phyloP scores from a whole-genome alignment of 306 rosid species.

The Trifolium repens region DNA sequence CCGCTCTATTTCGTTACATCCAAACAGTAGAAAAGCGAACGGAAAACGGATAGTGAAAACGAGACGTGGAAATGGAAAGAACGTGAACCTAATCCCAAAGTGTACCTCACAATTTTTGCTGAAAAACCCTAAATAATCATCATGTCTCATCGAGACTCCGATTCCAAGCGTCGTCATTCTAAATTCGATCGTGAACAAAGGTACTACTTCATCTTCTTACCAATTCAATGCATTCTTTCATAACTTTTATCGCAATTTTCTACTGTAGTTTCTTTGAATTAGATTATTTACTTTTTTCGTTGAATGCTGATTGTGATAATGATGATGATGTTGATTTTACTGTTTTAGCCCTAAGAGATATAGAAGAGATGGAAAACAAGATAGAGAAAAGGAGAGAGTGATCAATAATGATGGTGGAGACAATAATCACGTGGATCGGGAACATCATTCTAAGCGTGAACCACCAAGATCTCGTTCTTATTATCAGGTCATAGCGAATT shows the following conservation, averaged over 20 bases:
- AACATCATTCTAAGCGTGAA: too few species aligned
- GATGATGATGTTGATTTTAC: conserved; percentile 17
- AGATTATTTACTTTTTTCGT: conserved; percentile 10
- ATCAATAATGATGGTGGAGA: background rate
- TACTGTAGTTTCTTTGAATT: background rate
- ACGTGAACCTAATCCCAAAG: conserved; percentile 5
- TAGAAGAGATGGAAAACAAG: conserved; percentile 71
- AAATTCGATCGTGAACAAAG: conserved; percentile 79
- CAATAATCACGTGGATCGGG: too few species aligned
- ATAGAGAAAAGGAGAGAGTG: conserved; percentile 54
- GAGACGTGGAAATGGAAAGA: conserved; percentile 1
- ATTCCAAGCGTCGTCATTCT: conserved; percentile 73
- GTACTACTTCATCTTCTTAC: conserved; percentile 44
- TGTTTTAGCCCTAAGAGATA: conserved; percentile 72
- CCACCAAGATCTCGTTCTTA: conserved; percentile 59
- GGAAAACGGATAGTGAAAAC: background rate
- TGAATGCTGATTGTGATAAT: conserved; percentile 32
- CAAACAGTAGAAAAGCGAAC: background rate
- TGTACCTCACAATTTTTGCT: background rate
- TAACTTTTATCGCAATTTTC: background rate
- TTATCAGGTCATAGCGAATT: conserved; percentile 57
- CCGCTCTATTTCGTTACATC: background rate
- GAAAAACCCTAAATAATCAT: conserved; percentile 32
- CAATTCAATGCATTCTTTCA: background rate
- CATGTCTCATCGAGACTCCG: conserved; percentile 84